Conservation (phyloP, 164 flowering plant species). For the Aristolochia californica region DNA sequence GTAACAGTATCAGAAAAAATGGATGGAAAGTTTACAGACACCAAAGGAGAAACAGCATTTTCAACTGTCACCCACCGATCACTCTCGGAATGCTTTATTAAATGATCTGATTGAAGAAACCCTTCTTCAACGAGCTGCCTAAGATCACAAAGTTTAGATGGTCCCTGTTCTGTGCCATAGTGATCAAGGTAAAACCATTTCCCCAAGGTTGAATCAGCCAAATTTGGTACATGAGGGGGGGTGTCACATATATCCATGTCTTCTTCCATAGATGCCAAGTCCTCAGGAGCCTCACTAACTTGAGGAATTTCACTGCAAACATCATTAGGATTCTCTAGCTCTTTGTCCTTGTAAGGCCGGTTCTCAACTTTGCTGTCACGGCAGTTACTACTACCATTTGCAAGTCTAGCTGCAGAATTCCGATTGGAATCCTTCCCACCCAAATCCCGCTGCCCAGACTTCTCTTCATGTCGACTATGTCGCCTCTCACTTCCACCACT, state of each 20-base stretch:
- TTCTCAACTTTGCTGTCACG: constrained; percentile 22
- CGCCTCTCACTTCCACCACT: constrained; percentile 35
- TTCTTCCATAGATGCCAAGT: constrained; percentile 87
- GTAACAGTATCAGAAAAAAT: constrained; percentile 67
- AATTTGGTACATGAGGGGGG: constrained; percentile 67
- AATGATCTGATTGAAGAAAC: constrained; percentile 68
- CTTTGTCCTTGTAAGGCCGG: constrained; percentile 27
- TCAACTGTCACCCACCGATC: constrained; percentile 95
- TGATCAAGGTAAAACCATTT: constrained; percentile 92
- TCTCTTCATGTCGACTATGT: constrained; percentile 42
- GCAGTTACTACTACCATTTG: constrained; percentile 21
- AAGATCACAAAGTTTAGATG: constrained; percentile 67
- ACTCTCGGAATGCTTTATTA: constrained; percentile 71
- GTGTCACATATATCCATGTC: constrained; percentile 98
- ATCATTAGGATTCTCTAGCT: constrained; percentile 14
- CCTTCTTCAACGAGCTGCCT: constrained; percentile 72
- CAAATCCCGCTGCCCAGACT: constrained; percentile 26
- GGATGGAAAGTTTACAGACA: constrained; percentile 38
- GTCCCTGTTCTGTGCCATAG: constrained; percentile 75
- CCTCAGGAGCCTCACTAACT: constrained; percentile 48
- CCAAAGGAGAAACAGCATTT: constrained; percentile 86
- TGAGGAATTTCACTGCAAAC: constrained; percentile 26
- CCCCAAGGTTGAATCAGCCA: constrained; percentile 39
- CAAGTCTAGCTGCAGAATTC: constrained; percentile 25
- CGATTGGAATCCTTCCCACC: constrained; percentile 25